A percentile compares a stretch with the other conserved stretches of the same genome.
Conservation (phyloP, 257 asterid genomes). For the Striga asiatica region DNA sequence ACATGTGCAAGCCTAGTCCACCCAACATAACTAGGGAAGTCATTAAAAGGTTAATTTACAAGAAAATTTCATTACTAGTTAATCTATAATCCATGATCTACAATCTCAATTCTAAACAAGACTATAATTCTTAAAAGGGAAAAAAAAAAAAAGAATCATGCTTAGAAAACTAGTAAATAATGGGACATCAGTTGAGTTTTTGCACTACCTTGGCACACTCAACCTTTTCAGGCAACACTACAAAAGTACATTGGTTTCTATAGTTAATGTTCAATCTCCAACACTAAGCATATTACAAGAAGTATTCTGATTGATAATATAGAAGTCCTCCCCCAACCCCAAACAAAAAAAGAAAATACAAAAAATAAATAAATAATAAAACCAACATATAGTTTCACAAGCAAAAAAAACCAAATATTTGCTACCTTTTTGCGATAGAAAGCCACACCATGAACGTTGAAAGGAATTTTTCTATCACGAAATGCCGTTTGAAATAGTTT, state of each 20-base stretch:
- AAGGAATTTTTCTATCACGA: conserved; percentile 81
- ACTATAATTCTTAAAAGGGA: neutral
- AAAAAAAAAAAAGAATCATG: neutral
- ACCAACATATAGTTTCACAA: neutral
- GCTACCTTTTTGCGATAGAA: conserved; percentile 93
- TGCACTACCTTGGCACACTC: neutral
- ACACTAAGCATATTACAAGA: neutral
- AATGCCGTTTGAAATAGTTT: conserved; percentile 82
- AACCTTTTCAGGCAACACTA: neutral
- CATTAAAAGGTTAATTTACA: neutral
- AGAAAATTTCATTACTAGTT: neutral
- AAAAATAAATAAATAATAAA: neutral
- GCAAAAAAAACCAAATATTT: conserved; percentile 7
- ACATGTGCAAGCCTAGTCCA: conserved; percentile 2
- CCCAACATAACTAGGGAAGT: neutral
- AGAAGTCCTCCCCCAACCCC: neutral
- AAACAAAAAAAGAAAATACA: neutral
- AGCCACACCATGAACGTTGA: conserved; percentile 93
- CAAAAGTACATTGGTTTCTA: neutral
- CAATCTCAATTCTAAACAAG: conserved; percentile 1
- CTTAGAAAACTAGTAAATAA: neutral
- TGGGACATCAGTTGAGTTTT: neutral
- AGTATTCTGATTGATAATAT: neutral
- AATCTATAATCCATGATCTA: neutral
- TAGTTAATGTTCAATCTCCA: neutral